Evolutionary conservation across 495 filamentous ascomycete genomes (phyloP).

Genomic region (Talaromyces stipitatus): DNA sequence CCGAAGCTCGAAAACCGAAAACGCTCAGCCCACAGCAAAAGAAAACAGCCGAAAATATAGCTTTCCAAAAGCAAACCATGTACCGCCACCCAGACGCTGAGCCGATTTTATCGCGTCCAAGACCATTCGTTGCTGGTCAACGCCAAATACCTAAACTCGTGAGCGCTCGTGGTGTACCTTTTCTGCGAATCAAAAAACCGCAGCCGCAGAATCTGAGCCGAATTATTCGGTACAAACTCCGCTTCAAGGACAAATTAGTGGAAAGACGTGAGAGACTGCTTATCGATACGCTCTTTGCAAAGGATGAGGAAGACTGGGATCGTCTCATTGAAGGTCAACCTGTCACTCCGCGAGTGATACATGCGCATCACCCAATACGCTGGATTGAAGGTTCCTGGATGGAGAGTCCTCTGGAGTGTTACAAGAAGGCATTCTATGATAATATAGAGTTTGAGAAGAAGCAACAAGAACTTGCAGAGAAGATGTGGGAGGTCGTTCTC

Average conservation of each 20-base stretch:
- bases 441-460: constrained; percentile 19
- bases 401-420: constrained; percentile 9
- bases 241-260: constrained; percentile 30
- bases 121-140: constrained; percentile 39
- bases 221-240: constrained; percentile 46
- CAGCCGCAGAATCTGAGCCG: constrained; percentile 51
- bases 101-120: constrained; percentile 36
- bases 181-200: constrained; percentile 64
- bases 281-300: constrained; percentile 31
- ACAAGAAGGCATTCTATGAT: constrained; percentile 14
- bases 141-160: constrained; percentile 55
- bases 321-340: constrained; percentile 18
- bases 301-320: constrained; percentile 56
- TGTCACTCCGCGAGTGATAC: constrained; percentile 3
- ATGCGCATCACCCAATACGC: background rate
- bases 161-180: constrained; percentile 53
- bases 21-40: background rate
- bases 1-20: background rate
- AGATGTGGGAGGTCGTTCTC: constrained; percentile 37
- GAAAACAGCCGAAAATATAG: constrained; percentile 19
- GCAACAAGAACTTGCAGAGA: constrained; percentile 22
- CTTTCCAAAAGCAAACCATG: constrained; percentile 20
- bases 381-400: constrained; percentile 16
- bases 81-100: constrained; percentile 29
- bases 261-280: constrained; percentile 23